Conservation (phyloP, 108 stramenopile genomes). For the Aurantiochytrium sp. region DNA sequence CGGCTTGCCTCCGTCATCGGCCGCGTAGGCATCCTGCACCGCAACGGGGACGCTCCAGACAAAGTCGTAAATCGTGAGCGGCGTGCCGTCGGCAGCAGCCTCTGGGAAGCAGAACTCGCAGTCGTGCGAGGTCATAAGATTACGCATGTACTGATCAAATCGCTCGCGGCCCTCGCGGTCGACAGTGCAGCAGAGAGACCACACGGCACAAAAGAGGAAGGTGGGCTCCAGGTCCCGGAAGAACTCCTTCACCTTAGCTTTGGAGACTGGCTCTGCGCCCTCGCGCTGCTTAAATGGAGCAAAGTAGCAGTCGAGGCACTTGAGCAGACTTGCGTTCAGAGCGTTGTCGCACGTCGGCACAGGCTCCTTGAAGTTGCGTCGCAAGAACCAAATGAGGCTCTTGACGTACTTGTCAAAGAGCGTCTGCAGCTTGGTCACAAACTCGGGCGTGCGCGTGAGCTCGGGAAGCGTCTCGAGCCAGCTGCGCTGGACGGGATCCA, state of each 20-base stretch:
- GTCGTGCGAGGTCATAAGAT: not conserved
- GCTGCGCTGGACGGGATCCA: slow-evolving; percentile 44
- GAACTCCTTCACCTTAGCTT: slow-evolving; percentile 14
- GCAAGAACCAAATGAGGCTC: slow-evolving; percentile 28
- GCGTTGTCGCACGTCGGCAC: slow-evolving; percentile 62
- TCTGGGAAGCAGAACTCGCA: slow-evolving; percentile 35
- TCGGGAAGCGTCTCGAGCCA: slow-evolving; percentile 42
- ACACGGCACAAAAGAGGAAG: slow-evolving; percentile 51
- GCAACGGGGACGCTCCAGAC: slow-evolving; percentile 24
- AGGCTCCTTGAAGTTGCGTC: slow-evolving; percentile 38
- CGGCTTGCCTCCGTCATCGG: slow-evolving; percentile 28
- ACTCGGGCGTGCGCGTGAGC: not conserved
- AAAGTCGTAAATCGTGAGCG: slow-evolving; percentile 41
- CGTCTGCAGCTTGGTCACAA: not conserved
- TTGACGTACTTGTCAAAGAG: slow-evolving; percentile 47
- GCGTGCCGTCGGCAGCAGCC: slow-evolving; percentile 11
- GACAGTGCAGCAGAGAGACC: slow-evolving; percentile 46
- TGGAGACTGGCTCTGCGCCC: slow-evolving; percentile 36
- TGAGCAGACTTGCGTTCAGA: slow-evolving; percentile 39
- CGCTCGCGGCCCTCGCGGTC: slow-evolving; percentile 30
- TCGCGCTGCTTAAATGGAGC: slow-evolving; percentile 42
- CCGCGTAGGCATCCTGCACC: not conserved
- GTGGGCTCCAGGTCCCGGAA: slow-evolving; percentile 37
- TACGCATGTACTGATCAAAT: slow-evolving; percentile 45
- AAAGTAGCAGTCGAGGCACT: slow-evolving; percentile 54